Base-by-base conservation (phyloP, 768 basidiomycete species). In the Mycena leptocephala region DNA sequence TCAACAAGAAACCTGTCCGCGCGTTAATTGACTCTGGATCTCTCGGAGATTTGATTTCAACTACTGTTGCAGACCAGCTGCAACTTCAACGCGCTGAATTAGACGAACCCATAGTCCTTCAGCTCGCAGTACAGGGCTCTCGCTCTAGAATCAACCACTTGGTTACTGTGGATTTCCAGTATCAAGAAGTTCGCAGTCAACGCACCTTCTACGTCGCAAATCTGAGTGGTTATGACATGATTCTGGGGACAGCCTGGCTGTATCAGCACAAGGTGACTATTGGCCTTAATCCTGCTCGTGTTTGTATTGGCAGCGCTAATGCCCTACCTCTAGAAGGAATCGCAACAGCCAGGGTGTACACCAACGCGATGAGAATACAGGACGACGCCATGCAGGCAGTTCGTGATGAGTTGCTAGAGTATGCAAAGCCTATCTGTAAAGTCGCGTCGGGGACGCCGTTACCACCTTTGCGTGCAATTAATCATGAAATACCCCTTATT, bases 71-170 rank as follows among this genome's bases (percentile, higher is more conserved):
- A 11, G 83, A 87, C 71, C 87, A 88, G 71, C 63, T 88, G 1
- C 81, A 83, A 37, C 30, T 86, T 0, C 76, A 81, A 39, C 68
- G 72, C 3, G 70, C 72, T 2, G 73, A 78, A 16, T 75, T 88
- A 11, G 78, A 67, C 11, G 85, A 81, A 51, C 86, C 86, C 0
- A 46, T 88, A 18, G 71, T 82, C 0, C 58, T 88, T 0, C 84
- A 88, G 30, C 73, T 89, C 5, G 88, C 86, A 2, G 84, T 86
- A 0, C 82, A 84, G 24, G 89, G 88, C 0, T 88, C 87, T 0
- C 65, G 82, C 0, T 82, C 85, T 2, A 83, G 41, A 14, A 76
- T 86, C 1, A 84, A 82, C 28, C 77, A 71, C 43, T 53, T 70
- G 0, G 71, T 63, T 0, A 73, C 28, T 5, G 81, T 43, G 22